Base-by-base conservation (phyloP, 805 yeast species). In the Candida insectorum region DNA sequence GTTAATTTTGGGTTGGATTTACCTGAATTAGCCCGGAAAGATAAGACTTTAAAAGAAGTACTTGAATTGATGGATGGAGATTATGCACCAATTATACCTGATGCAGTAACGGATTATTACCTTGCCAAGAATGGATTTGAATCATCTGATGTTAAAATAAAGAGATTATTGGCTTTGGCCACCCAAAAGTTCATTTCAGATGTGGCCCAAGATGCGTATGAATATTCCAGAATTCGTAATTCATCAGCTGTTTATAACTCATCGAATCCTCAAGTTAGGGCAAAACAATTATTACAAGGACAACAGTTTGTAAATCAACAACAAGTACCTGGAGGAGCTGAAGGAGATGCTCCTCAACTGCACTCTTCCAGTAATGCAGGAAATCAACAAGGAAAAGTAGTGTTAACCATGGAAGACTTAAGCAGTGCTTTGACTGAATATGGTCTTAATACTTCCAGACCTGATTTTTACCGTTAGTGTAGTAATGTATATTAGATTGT, bases 131-230 rank as follows among this genome's bases (percentile, higher is more conserved):
- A 87, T 41, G 97, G 97, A 24, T 80, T 93, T 48, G 82, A 81
- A 38, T 77, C 93, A 17, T 71, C 81, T 24, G 95, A 91, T 54
- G 63, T 77, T 10, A 73, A 88, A 25, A 56, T 64, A 37, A 89
- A 88, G 56, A 70, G 97, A 34, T 64, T 93, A 23, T 66, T 93
- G 30, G 97, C 97, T 0, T 66, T 93, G 36, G 97, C 98, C 1
- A 93, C 98, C 0, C 98, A 94, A 52, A 93, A 93, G 54, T 93
- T 93, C 56, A 75, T 93, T 17, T 79, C 89, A 40, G 98, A 93
- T 55, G 81, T 93, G 19, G 96, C 98, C 1, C 86, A 88, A 11
- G 97, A 93, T 53, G 97, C 98, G 0, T 93, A 87, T 54, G 98
- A 93, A 55, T 89, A 87, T 54, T 85, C 96, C 6, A 69, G 97